These are phyloP conservation scores for Boletus huronensis DNA, from an alignment of 768 basidiomycete species.

Conservation along the genomic window DNA sequence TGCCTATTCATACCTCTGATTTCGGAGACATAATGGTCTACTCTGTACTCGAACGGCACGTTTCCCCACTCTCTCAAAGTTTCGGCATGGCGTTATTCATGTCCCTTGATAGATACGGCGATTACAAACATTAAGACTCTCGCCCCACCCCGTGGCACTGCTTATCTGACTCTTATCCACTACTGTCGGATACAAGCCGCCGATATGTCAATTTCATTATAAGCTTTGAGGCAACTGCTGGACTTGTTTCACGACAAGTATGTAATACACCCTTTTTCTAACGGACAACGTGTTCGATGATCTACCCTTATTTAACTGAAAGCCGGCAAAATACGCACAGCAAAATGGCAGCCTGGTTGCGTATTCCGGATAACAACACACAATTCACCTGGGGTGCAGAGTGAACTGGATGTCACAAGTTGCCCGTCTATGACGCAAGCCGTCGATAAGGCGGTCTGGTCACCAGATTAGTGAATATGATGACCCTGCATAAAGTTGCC, in stretches of 20 bases:
- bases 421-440: too few species aligned
- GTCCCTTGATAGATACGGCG: background rate
- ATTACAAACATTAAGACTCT: background rate
- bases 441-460: too few species aligned
- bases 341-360: background rate
- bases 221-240: background rate
- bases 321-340: background rate
- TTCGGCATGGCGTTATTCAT: background rate
- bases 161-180: background rate
- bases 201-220: background rate
- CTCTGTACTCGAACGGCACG: background rate
- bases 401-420: background rate
- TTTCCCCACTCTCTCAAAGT: background rate
- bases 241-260: background rate
- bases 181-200: background rate
- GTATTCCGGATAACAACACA: background rate
- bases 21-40: background rate
- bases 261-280: background rate
- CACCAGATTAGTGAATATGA: background rate
- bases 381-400: background rate
- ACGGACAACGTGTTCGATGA: constrained; percentile 4
- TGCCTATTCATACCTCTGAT: background rate
- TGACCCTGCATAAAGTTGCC: background rate
- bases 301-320: background rate
- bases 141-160: background rate